phyloP scores from a whole-genome alignment of 2,329 filamentous ascomycete genomes.

The Blastomyces emzantsi region DNA sequence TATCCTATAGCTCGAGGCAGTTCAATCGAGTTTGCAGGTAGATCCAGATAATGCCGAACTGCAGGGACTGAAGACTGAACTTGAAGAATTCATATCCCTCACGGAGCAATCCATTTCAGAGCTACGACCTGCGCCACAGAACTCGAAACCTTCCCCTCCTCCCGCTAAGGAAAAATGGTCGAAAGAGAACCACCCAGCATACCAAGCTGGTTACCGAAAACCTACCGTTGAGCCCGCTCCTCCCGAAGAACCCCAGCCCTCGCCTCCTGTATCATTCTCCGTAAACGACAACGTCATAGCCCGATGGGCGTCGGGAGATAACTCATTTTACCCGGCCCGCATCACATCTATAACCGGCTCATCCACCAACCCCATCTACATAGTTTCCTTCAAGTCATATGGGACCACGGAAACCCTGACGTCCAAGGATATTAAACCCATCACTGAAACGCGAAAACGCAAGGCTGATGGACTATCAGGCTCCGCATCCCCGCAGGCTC shows the following conservation, averaged over 20 bases:
- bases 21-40: slow-evolving; percentile 64
- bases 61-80: slow-evolving; percentile 65
- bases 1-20: slow-evolving; percentile 59
- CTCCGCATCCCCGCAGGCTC: slow-evolving; percentile 34
- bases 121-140: slow-evolving; percentile 53
- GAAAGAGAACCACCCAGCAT: slow-evolving; percentile 70
- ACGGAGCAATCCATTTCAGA: slow-evolving; percentile 74
- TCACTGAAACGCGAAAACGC: slow-evolving; percentile 64
- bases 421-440: slow-evolving; percentile 72
- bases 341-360: slow-evolving; percentile 93
- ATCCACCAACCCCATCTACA: slow-evolving; percentile 81
- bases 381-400: slow-evolving; percentile 92
- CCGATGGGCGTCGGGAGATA: slow-evolving; percentile 84
- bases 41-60: slow-evolving; percentile 75
- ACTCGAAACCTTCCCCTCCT: slow-evolving; percentile 40
- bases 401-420: slow-evolving; percentile 68
- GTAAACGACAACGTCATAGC: slow-evolving; percentile 87
- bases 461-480: slow-evolving; percentile 65
- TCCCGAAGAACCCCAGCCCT: slow-evolving; percentile 45
- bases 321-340: slow-evolving; percentile 79
- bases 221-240: slow-evolving; percentile 30
- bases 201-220: slow-evolving; percentile 51
- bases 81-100: slow-evolving; percentile 70
- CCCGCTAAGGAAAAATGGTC: slow-evolving; percentile 65
- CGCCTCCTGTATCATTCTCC: slow-evolving; percentile 54